phyloP scores from a whole-genome alignment of 352 stramenopile species.

The Elongisporangium undulatum region DNA sequence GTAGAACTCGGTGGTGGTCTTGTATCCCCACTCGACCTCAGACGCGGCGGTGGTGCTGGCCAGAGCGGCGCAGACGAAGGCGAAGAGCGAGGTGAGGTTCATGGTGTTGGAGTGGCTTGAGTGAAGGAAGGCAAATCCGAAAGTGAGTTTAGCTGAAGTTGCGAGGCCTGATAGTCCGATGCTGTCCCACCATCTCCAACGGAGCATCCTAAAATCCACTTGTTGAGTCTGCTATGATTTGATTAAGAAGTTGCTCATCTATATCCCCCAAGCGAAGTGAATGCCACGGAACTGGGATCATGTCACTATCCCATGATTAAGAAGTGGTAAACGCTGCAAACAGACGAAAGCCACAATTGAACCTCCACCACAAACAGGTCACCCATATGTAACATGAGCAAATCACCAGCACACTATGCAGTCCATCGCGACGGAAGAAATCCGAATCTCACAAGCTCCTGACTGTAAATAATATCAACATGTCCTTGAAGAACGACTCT shows the following conservation, averaged over 20 bases:
- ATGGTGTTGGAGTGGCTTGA: background rate
- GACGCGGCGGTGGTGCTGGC: slow-evolving; percentile 8
- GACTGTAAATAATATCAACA: no score
- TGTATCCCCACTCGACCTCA: slow-evolving; percentile 25
- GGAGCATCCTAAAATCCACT: background rate
- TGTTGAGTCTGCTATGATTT: background rate
- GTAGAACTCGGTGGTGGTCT: slow-evolving; percentile 14
- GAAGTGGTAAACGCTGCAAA: no score
- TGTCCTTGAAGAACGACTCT: no score
- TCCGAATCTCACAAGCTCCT: no score
- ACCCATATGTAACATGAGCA: no score
- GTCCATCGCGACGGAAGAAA: no score
- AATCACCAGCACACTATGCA: no score
- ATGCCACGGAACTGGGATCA: background rate
- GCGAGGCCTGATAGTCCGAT: background rate
- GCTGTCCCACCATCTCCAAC: background rate
- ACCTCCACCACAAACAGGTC: no score
- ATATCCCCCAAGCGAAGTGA: background rate
- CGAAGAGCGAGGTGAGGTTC: slow-evolving; percentile 2
- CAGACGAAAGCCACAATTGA: no score
- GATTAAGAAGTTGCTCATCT: background rate
- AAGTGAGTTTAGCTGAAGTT: background rate
- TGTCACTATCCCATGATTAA: background rate
- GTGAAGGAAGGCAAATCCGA: background rate
- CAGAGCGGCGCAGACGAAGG: slow-evolving; percentile 2